These are phyloP conservation scores for Bryum argenteum DNA, from an alignment of 225 moss, liverwort and hornwort genomes.

Conservation along the genomic window DNA sequence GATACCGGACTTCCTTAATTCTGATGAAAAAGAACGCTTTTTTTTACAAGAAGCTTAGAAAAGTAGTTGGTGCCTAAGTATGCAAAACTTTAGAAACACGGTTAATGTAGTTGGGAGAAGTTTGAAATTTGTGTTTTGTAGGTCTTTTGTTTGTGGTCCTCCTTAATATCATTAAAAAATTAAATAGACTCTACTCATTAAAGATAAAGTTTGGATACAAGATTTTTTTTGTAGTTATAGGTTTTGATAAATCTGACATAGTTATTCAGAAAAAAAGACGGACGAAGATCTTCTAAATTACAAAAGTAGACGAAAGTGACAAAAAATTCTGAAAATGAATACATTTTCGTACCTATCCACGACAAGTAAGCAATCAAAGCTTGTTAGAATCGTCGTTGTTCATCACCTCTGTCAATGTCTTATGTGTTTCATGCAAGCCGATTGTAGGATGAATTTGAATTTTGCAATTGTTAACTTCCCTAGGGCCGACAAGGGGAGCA, in stretches of 20 bases:
- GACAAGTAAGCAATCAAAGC: too few species aligned
- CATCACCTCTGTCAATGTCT: too few species aligned
- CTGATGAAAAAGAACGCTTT: slow-evolving; percentile 53
- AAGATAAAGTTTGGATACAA: slow-evolving; percentile 10
- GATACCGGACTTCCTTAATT: slow-evolving; percentile 51
- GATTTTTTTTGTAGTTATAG: slow-evolving; percentile 7
- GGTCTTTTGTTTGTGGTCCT: slow-evolving; percentile 5
- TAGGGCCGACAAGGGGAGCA: slow-evolving; percentile 36
- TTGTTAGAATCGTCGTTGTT: too few species aligned
- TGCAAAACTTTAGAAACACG: slow-evolving; percentile 18
- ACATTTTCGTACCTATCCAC: too few species aligned
- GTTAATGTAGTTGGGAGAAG: slow-evolving; percentile 1
- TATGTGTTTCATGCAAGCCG: too few species aligned
- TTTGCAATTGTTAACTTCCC: slow-evolving; percentile 98
- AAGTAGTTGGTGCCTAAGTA: slow-evolving; percentile 56
- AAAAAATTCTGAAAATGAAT: too few species aligned
- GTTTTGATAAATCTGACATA: slow-evolving; percentile 20
- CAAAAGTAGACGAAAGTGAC: too few species aligned
- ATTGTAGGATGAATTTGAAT: too few species aligned
- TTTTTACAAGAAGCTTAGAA: slow-evolving; percentile 86
- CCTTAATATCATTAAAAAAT: not conserved
- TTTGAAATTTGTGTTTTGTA: not conserved
- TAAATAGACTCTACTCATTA: not conserved
- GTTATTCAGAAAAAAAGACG: slow-evolving; percentile 59
- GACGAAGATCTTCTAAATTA: slow-evolving; percentile 71